Evolutionary conservation across 1,139 yeast species (phyloP), one percentile per base, ranked within the genome.

Genomic region (Yamadazyma mexicana): DNA sequence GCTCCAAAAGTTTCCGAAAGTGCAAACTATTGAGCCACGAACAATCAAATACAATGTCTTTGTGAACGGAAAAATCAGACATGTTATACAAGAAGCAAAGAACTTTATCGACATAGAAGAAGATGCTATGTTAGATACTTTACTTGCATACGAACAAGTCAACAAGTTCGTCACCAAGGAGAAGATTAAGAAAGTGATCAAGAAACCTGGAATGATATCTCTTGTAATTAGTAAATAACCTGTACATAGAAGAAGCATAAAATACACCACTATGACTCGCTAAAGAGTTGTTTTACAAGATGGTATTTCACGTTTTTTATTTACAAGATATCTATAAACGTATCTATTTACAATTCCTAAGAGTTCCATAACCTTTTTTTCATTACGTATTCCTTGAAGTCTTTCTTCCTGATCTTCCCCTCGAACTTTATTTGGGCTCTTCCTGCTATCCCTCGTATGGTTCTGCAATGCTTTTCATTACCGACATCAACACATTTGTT

Each of bases 21-120:
- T 58, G 1, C 69, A 67, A 43, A 55, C 56, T 2, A 54, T 70
- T 8, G 70, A 64, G 35, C 62, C 79, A 1, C 58, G 65, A 3
- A 44, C 48, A 10, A 52, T 62, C 5, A 61, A 62, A 3, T 82
- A 66, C 50, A 79, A 75, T 42, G 69, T 87, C 9, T 77, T 84
- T 51, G 66, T 87, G 26, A 81, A 87, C 55, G 95, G 95, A 1
- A 85, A 81, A 57, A 69, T 77, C 54, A 73, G 83, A 45, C 76
- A 75, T 40, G 66, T 66, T 24, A 64, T 79, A 44, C 54, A 60
- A 14, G 75, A 68, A 2, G 51, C 58, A 5, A 63, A 64, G 33
- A 52, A 58, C 1, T 56, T 75, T 31, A 52, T 62, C 3, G 53
- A 64, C 3, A 44, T 45, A 12, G 60, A 68, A 9, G 62, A 67